These are phyloP conservation scores for Phytophthora hybrid DNA, from an alignment of 352 stramenopile species.

Conservation along the genomic window DNA sequence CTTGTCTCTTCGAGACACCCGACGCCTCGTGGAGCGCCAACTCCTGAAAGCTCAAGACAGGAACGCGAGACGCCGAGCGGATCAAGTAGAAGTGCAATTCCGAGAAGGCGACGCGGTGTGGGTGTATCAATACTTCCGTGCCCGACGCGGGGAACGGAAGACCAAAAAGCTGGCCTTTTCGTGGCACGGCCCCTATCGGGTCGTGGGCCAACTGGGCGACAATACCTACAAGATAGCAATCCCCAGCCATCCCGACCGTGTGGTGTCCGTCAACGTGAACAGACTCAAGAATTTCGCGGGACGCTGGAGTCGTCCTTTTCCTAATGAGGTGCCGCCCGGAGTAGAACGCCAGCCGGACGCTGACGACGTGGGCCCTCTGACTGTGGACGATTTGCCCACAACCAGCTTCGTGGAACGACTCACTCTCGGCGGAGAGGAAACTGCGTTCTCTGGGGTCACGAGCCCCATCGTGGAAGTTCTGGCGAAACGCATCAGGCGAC, in stretches of 20 bases:
- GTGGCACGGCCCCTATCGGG: constrained; percentile 17
- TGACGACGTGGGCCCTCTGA: background rate
- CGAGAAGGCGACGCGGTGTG: constrained; percentile 5
- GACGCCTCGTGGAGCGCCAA: constrained; percentile 4
- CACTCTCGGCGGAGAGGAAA: constrained; percentile 1
- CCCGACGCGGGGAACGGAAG: background rate
- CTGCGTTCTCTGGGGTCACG: background rate
- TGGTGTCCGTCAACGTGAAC: constrained; percentile 3
- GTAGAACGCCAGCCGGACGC: background rate
- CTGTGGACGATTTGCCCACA: background rate
- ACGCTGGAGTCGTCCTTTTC: background rate
- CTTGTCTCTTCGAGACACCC: background rate
- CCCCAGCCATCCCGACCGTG: background rate
- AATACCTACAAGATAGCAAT: constrained; percentile 1
- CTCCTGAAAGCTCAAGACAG: background rate
- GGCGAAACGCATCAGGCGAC: background rate
- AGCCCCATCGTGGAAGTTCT: background rate
- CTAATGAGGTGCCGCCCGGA: background rate
- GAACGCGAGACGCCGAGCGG: background rate
- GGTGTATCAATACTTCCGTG: constrained; percentile 13
- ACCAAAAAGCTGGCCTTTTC: constrained; percentile 17
- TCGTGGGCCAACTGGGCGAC: background rate
- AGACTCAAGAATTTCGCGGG: background rate
- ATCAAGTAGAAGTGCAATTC: background rate
- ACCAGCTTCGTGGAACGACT: background rate